Evolutionary conservation across 495 filamentous ascomycete species (phyloP), one percentile per base, ranked within the genome.

Genomic region (Parathielavia hyrcaniae): DNA sequence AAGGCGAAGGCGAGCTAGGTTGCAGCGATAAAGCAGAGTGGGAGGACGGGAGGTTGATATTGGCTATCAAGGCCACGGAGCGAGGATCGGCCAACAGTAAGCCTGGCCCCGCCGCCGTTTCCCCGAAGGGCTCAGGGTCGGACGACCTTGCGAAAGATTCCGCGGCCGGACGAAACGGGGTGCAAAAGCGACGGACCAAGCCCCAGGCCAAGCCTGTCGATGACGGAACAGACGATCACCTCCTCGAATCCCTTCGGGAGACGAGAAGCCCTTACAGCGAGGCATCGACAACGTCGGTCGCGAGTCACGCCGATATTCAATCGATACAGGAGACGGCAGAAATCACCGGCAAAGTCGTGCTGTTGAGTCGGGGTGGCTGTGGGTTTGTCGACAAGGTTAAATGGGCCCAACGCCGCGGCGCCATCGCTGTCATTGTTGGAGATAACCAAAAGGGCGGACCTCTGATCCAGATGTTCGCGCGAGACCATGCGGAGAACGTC

Each of bases 11-110:
- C 0, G 91, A 98, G 75, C 77, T 97, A n/a, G 93, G 95, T 23
- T 98, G 93, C 71, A 95, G 92, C 61, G 93, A 97, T 79, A 86
- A 96, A n/a, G 89, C 90, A 1, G 91, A 89, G 5, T 97, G 93
- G 92, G 83, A 82, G 39, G 84, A 71, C 43, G 62, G 64, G 47
- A 68, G 69, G 57, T 60, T 68, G 36, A 75, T 70, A 30, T 48
- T 71, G 19, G 51, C 64, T 23, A 50, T 53, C 32, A 67, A 67
- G 51, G 39, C 55, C 16, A 32, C 58, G 6, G 32, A 59, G 22
- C 64, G 63, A 26, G 60, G 55, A 16, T 40, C 54, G 26, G 59
- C 57, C 50, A 64, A 61, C 57, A 64, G 59, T 46, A 67, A 65
- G 30, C 50, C 55, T 11, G 35, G 52, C 16, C 39, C 56, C 14